Evolutionary conservation across 352 stramenopile genomes (phyloP).

Genomic region (Pythium plurisporium): DNA sequence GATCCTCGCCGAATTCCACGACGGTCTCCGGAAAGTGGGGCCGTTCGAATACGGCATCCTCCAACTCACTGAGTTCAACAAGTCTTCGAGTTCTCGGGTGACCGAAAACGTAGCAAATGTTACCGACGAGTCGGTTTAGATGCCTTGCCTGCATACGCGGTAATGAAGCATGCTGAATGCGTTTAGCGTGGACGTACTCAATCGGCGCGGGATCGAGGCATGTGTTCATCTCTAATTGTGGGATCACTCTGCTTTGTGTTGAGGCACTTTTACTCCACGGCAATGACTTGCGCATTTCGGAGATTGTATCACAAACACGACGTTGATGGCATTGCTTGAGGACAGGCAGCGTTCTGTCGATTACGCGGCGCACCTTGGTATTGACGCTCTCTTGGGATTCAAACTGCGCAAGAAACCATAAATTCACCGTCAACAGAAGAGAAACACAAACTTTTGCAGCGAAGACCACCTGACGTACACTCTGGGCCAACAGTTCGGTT

Average conservation of each 20-base stretch:
- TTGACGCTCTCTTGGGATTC: constrained; percentile 31
- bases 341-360: constrained; percentile 27
- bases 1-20: constrained; percentile 37
- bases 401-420: constrained; percentile 1
- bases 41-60: constrained; percentile 14
- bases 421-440: background rate
- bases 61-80: background rate
- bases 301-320: constrained; percentile 33
- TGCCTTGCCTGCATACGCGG: background rate
- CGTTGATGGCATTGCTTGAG: constrained; percentile 40
- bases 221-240: background rate
- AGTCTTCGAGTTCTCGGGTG: background rate
- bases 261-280: background rate
- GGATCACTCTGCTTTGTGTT: background rate
- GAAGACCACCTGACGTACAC: background rate
- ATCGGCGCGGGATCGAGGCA: constrained; percentile 13
- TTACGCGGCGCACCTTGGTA: constrained; percentile 23
- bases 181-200: constrained; percentile 13
- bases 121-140: constrained; percentile 12
- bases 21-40: constrained; percentile 46
- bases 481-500: constrained; percentile 4
- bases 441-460: background rate
- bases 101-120: constrained; percentile 20
- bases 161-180: constrained; percentile 1
- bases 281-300: constrained; percentile 30